Evolutionary conservation across 352 stramenopile genomes (phyloP).

Genomic region (Stephanocyclus meneghinianus): DNA sequence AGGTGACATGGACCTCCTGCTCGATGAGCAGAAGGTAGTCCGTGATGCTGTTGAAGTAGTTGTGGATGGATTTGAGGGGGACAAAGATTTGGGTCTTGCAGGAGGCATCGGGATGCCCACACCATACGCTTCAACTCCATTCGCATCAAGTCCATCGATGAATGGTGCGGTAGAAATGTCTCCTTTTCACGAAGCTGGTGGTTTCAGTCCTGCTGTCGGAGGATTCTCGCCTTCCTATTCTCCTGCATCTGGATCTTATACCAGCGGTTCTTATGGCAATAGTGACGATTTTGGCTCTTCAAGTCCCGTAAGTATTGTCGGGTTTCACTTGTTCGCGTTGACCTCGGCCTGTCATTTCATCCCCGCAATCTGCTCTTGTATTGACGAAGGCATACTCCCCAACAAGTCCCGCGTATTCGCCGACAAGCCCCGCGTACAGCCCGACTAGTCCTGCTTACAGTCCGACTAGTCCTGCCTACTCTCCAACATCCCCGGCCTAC

Average conservation of each 20-base stretch:
- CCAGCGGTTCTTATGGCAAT: slow-evolving; percentile 73
- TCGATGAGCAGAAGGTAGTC: slow-evolving; percentile 97
- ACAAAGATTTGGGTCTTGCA: slow-evolving; percentile 90
- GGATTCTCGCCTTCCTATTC: slow-evolving; percentile 85
- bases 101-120: slow-evolving; percentile 86
- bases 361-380: slow-evolving; percentile 39
- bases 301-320: slow-evolving; percentile 28
- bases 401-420: slow-evolving; percentile 74
- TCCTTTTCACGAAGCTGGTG: slow-evolving; percentile 86
- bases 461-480: slow-evolving; percentile 82
- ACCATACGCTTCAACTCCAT: slow-evolving; percentile 74
- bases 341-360: background rate
- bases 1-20: slow-evolving; percentile 95
- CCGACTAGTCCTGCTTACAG: slow-evolving; percentile 87
- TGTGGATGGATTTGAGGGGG: slow-evolving; percentile 89
- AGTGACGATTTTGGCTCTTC: slow-evolving; percentile 45
- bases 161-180: slow-evolving; percentile 83
- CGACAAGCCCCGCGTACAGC: slow-evolving; percentile 88
- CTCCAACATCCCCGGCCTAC: slow-evolving; percentile 84
- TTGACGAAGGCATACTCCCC: slow-evolving; percentile 72
- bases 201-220: slow-evolving; percentile 89
- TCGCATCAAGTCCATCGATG: slow-evolving; percentile 81
- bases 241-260: slow-evolving; percentile 72
- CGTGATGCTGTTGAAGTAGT: slow-evolving; percentile 96
- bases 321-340: background rate